Evolutionary conservation across 805 yeast species (phyloP).

Genomic region (Candida mattraensis): DNA sequence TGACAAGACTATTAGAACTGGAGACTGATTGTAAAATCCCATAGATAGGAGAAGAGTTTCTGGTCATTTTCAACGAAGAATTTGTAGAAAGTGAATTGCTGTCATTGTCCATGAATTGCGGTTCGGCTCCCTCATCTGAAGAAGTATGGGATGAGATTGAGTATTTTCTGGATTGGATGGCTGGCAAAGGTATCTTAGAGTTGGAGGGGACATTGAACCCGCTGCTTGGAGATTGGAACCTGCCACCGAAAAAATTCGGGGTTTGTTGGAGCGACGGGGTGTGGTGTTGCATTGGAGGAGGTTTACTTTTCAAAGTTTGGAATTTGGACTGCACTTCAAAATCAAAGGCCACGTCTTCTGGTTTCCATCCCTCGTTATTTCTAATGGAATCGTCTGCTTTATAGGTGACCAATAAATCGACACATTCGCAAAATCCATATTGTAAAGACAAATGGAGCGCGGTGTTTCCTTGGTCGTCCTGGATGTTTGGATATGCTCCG

Average conservation of each 20-base stretch:
- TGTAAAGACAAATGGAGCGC: constrained; percentile 83
- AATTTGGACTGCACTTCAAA: constrained; percentile 48
- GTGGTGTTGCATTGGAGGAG: constrained; percentile 23
- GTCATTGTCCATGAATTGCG: constrained; percentile 12
- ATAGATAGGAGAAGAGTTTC: constrained; percentile 22
- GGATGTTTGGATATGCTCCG: constrained; percentile 74
- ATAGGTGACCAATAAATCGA: constrained; percentile 50
- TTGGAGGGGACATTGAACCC: constrained; percentile 3
- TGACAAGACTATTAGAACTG: constrained; percentile 13
- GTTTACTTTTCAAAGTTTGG: constrained; percentile 28
- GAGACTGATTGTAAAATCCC: constrained; percentile 7
- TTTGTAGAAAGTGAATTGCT: constrained; percentile 16
- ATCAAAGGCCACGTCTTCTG: constrained; percentile 58
- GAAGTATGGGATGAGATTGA: constrained; percentile 19
- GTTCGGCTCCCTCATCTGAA: constrained; percentile 10
- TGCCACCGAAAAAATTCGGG: no score
- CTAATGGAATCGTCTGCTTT: constrained; percentile 47
- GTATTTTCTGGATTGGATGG: constrained; percentile 20
- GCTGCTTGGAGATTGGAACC: constrained; percentile 8
- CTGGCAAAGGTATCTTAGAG: constrained; percentile 15
- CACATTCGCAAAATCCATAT: constrained; percentile 59
- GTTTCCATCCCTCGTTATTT: constrained; percentile 65
- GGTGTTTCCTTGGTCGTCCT: constrained; percentile 75
- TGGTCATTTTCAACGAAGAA: constrained; percentile 16
- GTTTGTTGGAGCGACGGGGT: constrained; percentile 21